These are phyloP conservation scores for Gremmenia infestans DNA, from an alignment of 2,329 filamentous ascomycete genomes.

Conservation along the genomic window DNA sequence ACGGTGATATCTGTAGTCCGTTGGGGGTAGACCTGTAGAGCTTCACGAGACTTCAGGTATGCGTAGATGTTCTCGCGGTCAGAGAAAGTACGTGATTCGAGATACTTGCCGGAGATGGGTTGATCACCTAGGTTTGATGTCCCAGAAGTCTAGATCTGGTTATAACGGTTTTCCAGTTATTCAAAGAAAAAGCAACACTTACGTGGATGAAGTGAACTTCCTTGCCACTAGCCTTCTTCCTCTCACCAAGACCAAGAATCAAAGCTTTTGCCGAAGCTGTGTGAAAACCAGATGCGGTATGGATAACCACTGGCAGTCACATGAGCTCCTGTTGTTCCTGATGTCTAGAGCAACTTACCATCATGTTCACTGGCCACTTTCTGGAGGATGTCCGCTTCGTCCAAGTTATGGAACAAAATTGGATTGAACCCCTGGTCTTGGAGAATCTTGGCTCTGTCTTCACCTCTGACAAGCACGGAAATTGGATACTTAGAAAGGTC, in stretches of 20 bases:
- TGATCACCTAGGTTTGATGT: constrained; percentile 40
- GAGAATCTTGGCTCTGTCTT: constrained; percentile 13
- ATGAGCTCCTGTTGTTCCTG: neutral
- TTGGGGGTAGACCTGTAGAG: constrained; percentile 36
- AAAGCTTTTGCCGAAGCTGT: constrained; percentile 35
- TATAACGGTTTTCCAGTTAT: neutral
- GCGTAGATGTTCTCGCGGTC: constrained; percentile 42
- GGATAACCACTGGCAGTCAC: constrained; percentile 31
- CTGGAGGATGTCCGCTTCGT: constrained; percentile 13
- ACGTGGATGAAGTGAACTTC: constrained; percentile 39
- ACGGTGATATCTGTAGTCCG: constrained; percentile 42
- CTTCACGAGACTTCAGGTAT: constrained; percentile 37
- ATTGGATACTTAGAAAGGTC: constrained; percentile 7
- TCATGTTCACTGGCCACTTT: constrained; percentile 20
- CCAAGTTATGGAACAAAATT: constrained; percentile 17
- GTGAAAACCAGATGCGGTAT: constrained; percentile 38
- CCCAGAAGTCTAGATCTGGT: constrained; percentile 33
- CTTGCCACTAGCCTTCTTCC: constrained; percentile 33
- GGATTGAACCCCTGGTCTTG: constrained; percentile 11
- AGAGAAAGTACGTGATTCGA: constrained; percentile 33
- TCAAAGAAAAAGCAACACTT: neutral
- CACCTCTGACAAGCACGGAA: constrained; percentile 17
- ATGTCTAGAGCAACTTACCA: constrained; percentile 3
- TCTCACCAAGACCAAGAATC: constrained; percentile 38
- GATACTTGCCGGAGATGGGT: constrained; percentile 32